These are phyloP conservation scores for Rhizopogon vesiculosus DNA, from an alignment of 768 basidiomycete species.

Conservation along the genomic window DNA sequence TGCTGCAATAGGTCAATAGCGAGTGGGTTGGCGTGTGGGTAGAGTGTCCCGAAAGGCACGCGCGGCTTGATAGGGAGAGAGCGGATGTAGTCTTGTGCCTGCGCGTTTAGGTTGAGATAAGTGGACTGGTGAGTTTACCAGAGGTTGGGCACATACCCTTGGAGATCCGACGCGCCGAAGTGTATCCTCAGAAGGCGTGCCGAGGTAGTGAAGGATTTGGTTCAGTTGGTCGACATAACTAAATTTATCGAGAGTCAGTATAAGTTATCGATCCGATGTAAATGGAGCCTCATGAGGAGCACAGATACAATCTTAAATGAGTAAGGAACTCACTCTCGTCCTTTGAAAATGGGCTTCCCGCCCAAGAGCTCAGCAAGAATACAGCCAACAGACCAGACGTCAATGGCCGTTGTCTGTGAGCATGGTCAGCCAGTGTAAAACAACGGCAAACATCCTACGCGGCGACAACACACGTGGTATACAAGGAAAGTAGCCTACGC, in stretches of 20 bases:
- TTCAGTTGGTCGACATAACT: constrained; percentile 99
- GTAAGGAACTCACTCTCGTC: constrained; percentile 71
- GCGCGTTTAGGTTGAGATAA: not conserved
- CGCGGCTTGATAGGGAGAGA: constrained; percentile 96
- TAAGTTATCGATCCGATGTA: not conserved
- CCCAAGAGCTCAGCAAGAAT: constrained; percentile 91
- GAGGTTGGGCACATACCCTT: constrained; percentile 47
- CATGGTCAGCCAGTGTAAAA: constrained; percentile 9
- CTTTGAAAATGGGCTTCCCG: constrained; percentile 96
- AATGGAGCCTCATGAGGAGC: not conserved
- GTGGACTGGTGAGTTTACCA: not conserved
- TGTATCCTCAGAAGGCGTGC: constrained; percentile 95
- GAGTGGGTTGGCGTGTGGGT: constrained; percentile 90
- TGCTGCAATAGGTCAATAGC: constrained; percentile 91
- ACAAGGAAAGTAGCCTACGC: constrained; percentile 23
- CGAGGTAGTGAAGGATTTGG: constrained; percentile 97
- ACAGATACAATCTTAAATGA: not conserved
- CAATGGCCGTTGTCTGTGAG: constrained; percentile 80
- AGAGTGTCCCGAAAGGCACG: constrained; percentile 86
- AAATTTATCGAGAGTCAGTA: constrained; percentile 7
- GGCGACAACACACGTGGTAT: not conserved
- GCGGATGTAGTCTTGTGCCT: constrained; percentile 98
- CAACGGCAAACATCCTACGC: too few relatives aligned
- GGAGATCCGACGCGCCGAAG: constrained; percentile 95
- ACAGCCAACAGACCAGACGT: constrained; percentile 96